These are phyloP conservation scores for Arxiozyma slooffiae DNA, from an alignment of 1,139 yeast genomes.

Conservation along the genomic window DNA sequence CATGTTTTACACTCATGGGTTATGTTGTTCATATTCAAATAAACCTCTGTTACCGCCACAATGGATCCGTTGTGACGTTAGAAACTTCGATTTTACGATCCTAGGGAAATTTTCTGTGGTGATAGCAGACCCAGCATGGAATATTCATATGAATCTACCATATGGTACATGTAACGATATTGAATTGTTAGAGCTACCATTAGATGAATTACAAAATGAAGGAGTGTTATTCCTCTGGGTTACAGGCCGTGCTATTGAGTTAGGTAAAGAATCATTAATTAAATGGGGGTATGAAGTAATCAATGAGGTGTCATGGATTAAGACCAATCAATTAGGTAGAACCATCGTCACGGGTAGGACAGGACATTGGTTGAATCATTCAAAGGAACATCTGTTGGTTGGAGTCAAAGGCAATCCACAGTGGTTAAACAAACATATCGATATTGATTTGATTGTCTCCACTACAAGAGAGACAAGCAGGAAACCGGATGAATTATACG, in stretches of 20 bases:
- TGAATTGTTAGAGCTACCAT: conserved; percentile 57
- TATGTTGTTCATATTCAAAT: conserved; percentile 34
- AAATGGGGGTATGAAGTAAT: conserved; percentile 75
- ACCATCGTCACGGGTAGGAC: conserved; percentile 93
- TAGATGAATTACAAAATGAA: conserved; percentile 64
- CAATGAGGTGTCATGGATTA: conserved; percentile 85
- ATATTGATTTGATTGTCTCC: conserved; percentile 70
- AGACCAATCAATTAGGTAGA: conserved; percentile 74
- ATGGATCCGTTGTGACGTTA: conserved; percentile 80
- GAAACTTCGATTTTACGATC: conserved; percentile 54
- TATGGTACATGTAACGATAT: conserved; percentile 68
- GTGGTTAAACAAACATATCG: conserved; percentile 62
- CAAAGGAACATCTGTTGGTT: conserved; percentile 80
- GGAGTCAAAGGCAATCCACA: conserved; percentile 72
- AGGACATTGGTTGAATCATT: conserved; percentile 94
- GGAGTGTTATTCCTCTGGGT: conserved; percentile 86
- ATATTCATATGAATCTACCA: conserved; percentile 72
- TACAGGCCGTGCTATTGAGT: conserved; percentile 84
- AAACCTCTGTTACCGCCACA: conserved; percentile 47
- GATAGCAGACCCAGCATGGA: conserved; percentile 89
- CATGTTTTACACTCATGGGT: conserved; percentile 49
- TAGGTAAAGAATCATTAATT: conserved; percentile 64
- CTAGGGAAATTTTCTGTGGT: conserved; percentile 82
- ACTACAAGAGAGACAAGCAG: conserved; percentile 80
- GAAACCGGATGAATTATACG: conserved; percentile 83